Percentiles rank a stretch among this genome's conserved stretches.
These are phyloP conservation scores for Populus hybrid DNA, from an alignment of 441 rosid species.

Conservation along the genomic window DNA sequence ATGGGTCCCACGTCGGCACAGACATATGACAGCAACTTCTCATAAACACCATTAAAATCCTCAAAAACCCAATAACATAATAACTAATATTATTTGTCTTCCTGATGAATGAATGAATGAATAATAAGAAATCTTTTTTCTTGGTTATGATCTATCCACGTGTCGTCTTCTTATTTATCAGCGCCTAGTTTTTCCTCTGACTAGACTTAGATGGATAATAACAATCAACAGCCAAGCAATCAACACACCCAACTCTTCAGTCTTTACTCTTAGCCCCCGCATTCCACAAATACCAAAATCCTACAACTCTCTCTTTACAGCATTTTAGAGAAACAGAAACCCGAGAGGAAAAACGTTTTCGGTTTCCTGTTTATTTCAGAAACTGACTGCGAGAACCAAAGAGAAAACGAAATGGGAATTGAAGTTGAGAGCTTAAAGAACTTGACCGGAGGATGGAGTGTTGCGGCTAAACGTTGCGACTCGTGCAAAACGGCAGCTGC, in stretches of 20 bases:
- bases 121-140: background rate
- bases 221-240: constrained; percentile 11
- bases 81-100: background rate
- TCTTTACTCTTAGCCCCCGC: background rate
- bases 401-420: constrained; percentile 40
- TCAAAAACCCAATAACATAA: background rate
- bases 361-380: background rate
- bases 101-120: background rate
- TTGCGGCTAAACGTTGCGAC: constrained; percentile 75
- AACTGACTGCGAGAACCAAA: background rate
- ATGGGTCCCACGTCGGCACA: constrained; percentile 46
- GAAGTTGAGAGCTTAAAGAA: constrained; percentile 35
- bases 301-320: background rate
- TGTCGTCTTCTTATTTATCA: constrained; percentile 26
- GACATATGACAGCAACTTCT: constrained; percentile 28
- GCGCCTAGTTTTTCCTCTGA: constrained; percentile 13
- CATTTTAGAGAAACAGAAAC: background rate
- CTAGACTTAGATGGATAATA: constrained; percentile 20
- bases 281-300: background rate
- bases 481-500: constrained; percentile 83
- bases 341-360: background rate
- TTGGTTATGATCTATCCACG: constrained; percentile 35
- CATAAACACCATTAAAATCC: constrained; percentile 16
- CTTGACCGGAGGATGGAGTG: constrained; percentile 46
- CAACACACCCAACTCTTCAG: background rate